Conservation (phyloP, 1,284 basidiomycete genomes). For the Cystobasidium slooffiae region DNA sequence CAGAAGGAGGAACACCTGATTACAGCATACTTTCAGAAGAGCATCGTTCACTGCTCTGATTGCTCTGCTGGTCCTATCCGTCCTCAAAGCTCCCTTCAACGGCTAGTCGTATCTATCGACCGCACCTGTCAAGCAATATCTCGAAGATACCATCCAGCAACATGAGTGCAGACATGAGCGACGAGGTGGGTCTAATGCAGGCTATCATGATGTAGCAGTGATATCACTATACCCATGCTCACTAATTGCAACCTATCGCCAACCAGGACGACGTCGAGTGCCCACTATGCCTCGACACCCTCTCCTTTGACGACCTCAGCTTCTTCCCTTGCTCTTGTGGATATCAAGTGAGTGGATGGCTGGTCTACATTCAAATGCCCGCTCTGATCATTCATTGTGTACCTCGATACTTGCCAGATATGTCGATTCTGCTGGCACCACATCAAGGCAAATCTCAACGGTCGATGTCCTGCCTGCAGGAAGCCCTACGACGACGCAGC, state of each 20-base stretch:
- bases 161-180: too few species aligned
- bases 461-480: slow-evolving; percentile 95
- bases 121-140: too few species aligned
- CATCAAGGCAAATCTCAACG: slow-evolving; percentile 94
- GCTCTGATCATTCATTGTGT: background rate
- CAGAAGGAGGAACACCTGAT: too few species aligned
- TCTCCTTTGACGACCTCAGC: slow-evolving; percentile 98
- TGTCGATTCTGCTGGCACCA: slow-evolving; percentile 99
- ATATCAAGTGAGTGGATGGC: slow-evolving; percentile 73
- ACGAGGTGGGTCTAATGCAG: background rate
- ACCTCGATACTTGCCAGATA: slow-evolving; percentile 65
- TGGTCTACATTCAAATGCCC: too few species aligned
- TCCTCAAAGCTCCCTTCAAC: too few species aligned
- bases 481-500: slow-evolving; percentile 89
- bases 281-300: slow-evolving; percentile 96
- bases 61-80: too few species aligned
- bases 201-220: background rate
- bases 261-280: slow-evolving; percentile 90
- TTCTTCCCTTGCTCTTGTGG: slow-evolving; percentile 99
- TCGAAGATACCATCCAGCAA: too few species aligned
- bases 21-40: too few species aligned
- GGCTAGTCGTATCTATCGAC: too few species aligned
- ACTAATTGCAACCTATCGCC: too few species aligned
- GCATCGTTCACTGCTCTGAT: too few species aligned
- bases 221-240: background rate